Conservation (phyloP, 495 filamentous ascomycete genomes). For the Aspergillus hancockii region DNA sequence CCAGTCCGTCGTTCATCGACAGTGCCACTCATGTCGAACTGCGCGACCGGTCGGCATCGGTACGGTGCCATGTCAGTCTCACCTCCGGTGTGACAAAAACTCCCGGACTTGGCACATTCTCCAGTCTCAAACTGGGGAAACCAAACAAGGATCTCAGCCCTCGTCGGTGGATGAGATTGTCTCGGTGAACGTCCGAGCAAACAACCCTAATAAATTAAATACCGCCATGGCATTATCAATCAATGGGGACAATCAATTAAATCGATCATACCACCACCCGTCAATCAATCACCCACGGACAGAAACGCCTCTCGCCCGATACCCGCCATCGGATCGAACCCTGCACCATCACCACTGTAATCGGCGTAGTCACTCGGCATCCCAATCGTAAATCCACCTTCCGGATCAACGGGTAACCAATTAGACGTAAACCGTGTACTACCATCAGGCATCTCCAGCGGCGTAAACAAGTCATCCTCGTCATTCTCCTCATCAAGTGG, state of each 20-base stretch:
- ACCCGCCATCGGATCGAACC: background rate
- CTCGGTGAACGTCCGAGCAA: background rate
- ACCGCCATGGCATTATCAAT: background rate
- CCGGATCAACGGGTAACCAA: conserved; percentile 41
- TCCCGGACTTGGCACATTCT: background rate
- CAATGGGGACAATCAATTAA: background rate
- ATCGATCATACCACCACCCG: background rate
- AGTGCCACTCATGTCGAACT: no score
- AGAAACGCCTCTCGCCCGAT: background rate
- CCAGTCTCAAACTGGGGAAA: no score
- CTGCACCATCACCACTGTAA: background rate
- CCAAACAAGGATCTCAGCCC: background rate
- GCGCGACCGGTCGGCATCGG: no score
- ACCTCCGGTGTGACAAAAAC: background rate
- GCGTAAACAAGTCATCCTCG: conserved; percentile 24
- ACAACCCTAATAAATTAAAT: background rate
- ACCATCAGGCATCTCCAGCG: conserved; percentile 43
- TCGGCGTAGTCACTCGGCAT: no score
- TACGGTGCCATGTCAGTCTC: no score
- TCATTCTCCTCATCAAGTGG: background rate
- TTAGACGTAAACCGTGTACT: conserved; percentile 36
- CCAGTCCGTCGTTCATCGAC: no score
- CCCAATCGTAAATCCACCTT: conserved; percentile 38
- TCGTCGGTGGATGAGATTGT: background rate
- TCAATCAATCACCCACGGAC: background rate